Conservation (phyloP, 2,329 filamentous ascomycete genomes). For the Colletotrichum truncatum region DNA sequence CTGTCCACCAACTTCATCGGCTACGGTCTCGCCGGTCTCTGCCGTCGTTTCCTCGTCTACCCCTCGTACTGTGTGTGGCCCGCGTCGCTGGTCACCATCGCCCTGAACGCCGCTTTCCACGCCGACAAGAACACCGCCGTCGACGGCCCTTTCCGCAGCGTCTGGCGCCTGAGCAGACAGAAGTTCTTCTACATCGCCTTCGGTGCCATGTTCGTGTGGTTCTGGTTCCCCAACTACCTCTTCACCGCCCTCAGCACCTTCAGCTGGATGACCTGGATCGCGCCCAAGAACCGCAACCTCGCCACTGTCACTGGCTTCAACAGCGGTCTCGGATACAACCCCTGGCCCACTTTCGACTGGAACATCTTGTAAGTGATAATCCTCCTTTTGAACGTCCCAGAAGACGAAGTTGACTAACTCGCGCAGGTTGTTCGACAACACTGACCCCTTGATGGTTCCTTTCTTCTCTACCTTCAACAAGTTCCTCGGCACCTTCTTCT, state of each 20-base stretch:
- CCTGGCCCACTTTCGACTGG: constrained; percentile 42
- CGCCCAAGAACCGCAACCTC: constrained; percentile 43
- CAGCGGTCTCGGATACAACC: constrained; percentile 41
- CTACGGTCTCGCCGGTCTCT: constrained; percentile 54
- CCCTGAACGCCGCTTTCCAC: constrained; percentile 53
- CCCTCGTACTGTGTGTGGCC: constrained; percentile 59
- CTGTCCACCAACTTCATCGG: constrained; percentile 59
- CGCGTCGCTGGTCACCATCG: constrained; percentile 52
- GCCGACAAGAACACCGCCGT: constrained; percentile 39
- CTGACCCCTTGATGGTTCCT: constrained; percentile 56
- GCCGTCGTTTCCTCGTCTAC: constrained; percentile 54
- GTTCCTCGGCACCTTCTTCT: constrained; percentile 64
- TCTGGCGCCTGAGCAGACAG: constrained; percentile 46
- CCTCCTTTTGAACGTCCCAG: neutral
- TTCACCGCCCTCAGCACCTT: constrained; percentile 53
- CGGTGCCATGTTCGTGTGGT: constrained; percentile 55
- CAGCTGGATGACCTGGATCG: constrained; percentile 58
- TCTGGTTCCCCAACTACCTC: constrained; percentile 58
- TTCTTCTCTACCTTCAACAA: constrained; percentile 71
- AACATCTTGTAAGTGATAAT: constrained; percentile 31
- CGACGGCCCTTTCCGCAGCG: constrained; percentile 42
- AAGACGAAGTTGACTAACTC: neutral
- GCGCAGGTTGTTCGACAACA: constrained; percentile 29
- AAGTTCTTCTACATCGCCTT: constrained; percentile 52
- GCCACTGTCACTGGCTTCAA: constrained; percentile 39